These are phyloP conservation scores for Ogataea trehaloabstinens DNA, from an alignment of 805 yeast genomes.

Conservation along the genomic window DNA sequence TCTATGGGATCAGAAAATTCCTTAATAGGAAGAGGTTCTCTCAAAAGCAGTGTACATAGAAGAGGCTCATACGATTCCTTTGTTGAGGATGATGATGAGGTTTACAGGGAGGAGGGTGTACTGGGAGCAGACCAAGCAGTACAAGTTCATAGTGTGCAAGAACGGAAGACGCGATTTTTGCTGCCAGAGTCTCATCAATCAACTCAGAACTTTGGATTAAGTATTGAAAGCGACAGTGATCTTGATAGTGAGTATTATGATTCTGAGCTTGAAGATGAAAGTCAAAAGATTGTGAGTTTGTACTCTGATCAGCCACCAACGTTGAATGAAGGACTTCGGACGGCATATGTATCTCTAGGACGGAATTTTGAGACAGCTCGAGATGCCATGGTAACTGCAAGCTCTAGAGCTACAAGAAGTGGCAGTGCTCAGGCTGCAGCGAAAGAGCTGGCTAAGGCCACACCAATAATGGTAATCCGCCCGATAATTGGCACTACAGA, in stretches of 20 bases:
- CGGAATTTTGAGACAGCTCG: slow-evolving; percentile 65
- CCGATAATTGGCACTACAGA: slow-evolving; percentile 94
- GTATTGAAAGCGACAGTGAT: slow-evolving; percentile 24
- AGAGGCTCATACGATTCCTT: slow-evolving; percentile 27
- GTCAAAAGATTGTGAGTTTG: slow-evolving; percentile 54
- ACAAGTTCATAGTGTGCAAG: slow-evolving; percentile 20
- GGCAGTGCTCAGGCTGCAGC: slow-evolving; percentile 68
- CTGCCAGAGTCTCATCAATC: slow-evolving; percentile 8
- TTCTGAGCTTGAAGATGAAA: slow-evolving; percentile 30
- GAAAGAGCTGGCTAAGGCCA: slow-evolving; percentile 62
- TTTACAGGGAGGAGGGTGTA: slow-evolving; percentile 27
- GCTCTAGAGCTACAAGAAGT: slow-evolving; percentile 60
- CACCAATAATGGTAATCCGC: slow-evolving; percentile 77
- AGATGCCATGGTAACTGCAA: slow-evolving; percentile 58
- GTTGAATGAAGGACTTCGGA: slow-evolving; percentile 65
- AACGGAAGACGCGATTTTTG: slow-evolving; percentile 8
- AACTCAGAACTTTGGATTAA: slow-evolving; percentile 10
- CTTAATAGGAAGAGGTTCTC: slow-evolving; percentile 12
- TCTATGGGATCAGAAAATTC: slow-evolving; percentile 9
- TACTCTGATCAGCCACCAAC: slow-evolving; percentile 83
- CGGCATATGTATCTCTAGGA: slow-evolving; percentile 74
- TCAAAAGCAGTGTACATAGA: slow-evolving; percentile 12
- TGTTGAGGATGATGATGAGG: slow-evolving; percentile 27
- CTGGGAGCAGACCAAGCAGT: not conserved
- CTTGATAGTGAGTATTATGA: slow-evolving; percentile 26